phyloP scores from a whole-genome alignment of 2,329 filamentous ascomycete genomes.

The Cryphonectria japonica region DNA sequence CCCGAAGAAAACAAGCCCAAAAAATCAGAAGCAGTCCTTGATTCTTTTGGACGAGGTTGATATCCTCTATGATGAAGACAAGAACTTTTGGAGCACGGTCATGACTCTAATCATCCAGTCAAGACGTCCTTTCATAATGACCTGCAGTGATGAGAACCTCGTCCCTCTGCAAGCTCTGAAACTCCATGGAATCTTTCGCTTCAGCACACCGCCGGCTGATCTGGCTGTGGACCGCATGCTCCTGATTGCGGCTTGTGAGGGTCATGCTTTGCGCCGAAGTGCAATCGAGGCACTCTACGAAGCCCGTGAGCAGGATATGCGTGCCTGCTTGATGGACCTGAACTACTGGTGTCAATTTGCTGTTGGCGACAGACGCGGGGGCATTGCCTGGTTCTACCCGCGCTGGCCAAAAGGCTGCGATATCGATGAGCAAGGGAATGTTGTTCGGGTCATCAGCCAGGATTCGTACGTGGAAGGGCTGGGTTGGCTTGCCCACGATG shows the following conservation, averaged over 20 bases:
- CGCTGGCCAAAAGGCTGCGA: constrained; percentile 76
- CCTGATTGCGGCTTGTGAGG: constrained; percentile 83
- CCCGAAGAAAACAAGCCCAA: constrained; percentile 40
- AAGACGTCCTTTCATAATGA: constrained; percentile 90
- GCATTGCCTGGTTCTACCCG: constrained; percentile 86
- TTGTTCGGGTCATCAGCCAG: constrained; percentile 78
- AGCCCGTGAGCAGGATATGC: constrained; percentile 71
- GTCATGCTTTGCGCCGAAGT: constrained; percentile 73
- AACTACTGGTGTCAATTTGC: constrained; percentile 98
- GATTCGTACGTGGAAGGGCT: constrained; percentile 78
- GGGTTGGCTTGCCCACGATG: constrained; percentile 73
- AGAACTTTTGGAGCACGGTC: constrained; percentile 89
- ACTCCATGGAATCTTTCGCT: constrained; percentile 84
- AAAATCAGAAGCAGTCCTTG: constrained; percentile 84
- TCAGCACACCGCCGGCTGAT: constrained; percentile 65
- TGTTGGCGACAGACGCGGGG: constrained; percentile 84
- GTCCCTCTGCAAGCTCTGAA: constrained; percentile 74
- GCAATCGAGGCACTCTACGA: constrained; percentile 73
- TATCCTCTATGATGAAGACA: constrained; percentile 91
- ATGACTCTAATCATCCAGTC: constrained; percentile 78
- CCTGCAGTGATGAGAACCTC: constrained; percentile 89
- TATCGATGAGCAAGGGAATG: constrained; percentile 67
- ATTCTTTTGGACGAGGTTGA: constrained; percentile 95
- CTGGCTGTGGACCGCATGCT: constrained; percentile 80
- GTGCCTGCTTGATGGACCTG: constrained; percentile 80